Conservation (phyloP, 192 early-diverging fungal genomes). For the Umbelopsis isabellina region DNA sequence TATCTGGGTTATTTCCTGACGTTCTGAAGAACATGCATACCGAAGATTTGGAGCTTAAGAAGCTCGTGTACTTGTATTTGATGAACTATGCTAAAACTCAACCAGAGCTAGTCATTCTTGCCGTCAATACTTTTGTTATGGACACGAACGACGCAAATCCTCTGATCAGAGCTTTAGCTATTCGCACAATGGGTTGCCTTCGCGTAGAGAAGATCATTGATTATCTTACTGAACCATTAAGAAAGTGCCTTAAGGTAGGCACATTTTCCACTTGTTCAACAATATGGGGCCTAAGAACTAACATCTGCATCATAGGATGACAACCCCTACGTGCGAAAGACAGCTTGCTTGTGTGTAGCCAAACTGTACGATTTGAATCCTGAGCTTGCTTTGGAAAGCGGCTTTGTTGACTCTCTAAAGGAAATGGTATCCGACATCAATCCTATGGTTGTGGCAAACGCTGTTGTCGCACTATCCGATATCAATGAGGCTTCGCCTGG, state of each 20-base stretch:
- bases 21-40: slow-evolving; percentile 99
- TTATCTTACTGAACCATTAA: slow-evolving; percentile 88
- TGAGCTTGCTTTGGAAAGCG: slow-evolving; percentile 87
- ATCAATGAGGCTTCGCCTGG: slow-evolving; percentile 78
- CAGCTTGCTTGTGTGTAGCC: slow-evolving; percentile 93
- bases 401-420: slow-evolving; percentile 83
- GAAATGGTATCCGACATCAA: slow-evolving; percentile 93
- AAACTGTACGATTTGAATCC: slow-evolving; percentile 95
- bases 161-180: slow-evolving; percentile 92
- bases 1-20: slow-evolving; percentile 92
- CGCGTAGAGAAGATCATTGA: slow-evolving; percentile 95
- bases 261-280: not conserved
- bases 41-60: slow-evolving; percentile 96
- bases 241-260: slow-evolving; percentile 76
- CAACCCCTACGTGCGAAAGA: slow-evolving; percentile 98
- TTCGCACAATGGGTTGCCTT: slow-evolving; percentile 98
- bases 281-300: not conserved
- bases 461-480: slow-evolving; percentile 88
- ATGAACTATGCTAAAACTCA: slow-evolving; percentile 98
- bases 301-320: slow-evolving; percentile 64
- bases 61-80: slow-evolving; percentile 96
- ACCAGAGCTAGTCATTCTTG: slow-evolving; percentile 95
- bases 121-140: slow-evolving; percentile 97
- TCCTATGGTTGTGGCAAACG: slow-evolving; percentile 97
- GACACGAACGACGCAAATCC: slow-evolving; percentile 96